Evolutionary conservation across 2,329 filamentous ascomycete genomes (phyloP), one percentile per base, ranked within the genome.

Genomic region (Aquanectria penicillioides): DNA sequence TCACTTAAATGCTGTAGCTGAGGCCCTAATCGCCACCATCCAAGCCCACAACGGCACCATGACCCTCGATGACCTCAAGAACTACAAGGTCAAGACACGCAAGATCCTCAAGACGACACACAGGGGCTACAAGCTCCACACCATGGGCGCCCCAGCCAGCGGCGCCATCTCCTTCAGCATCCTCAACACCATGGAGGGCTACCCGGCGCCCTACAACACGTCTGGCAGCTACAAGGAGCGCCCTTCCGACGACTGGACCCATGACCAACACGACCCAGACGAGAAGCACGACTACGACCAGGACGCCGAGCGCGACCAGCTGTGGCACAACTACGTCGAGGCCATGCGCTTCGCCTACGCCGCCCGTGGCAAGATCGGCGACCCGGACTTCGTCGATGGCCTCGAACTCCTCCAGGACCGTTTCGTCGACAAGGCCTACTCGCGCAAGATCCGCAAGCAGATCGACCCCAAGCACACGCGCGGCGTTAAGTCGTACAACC

Each of bases 281-380:
- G 25, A 41, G 25, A 23, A 15, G 15, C 31, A 31, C 31, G 12
- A n/a, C 12, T 22, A 36, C 7, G 31, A 44, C 4, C 74, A 78
- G 31, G 79, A 88, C 22, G 88, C 86, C 59, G 78, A 85, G 37
- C 74, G 75, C 17, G 89, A 92, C 66, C 78, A 96, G 0, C 92
- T 89, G 31, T 89, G 89, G 1, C 95, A 98, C 75, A 86, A 91
- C 12, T 84, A 97, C 64, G 87, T 93, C 70, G 95, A 98, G 80
- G 90, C 93, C 11, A 92, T 97, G 79, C 86, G 93, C 18, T 98
- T 97, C 73, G 93, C 87, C 3, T 98, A 97, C 72, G 93, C 89
- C 4, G 80, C 90, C 67, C 88, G 93, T 56, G 83, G 87, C n/a
- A 83, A 89, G 23, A 84, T 98, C 0, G 94, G 93, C 5, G 95